A percentile compares a stretch with the other conserved stretches of the same genome.
These are phyloP conservation scores for Pilasporangium apinafurcum DNA, from an alignment of 352 stramenopile species.

Conservation along the genomic window DNA sequence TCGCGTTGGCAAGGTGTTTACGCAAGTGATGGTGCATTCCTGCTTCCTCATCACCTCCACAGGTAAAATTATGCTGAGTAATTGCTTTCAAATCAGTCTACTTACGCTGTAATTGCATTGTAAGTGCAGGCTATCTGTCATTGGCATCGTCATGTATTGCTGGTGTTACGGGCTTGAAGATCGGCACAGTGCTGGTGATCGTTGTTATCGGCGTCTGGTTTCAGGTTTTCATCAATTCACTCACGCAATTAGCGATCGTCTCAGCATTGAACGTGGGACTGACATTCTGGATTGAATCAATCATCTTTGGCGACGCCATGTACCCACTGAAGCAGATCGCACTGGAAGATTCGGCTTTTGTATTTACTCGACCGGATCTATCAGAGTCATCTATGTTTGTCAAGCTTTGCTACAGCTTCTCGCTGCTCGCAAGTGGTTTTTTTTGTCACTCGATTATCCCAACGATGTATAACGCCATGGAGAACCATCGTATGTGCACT, in stretches of 20 bases:
- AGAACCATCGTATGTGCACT: slow-evolving; percentile 43
- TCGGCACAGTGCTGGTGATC: slow-evolving; percentile 46
- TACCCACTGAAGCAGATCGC: slow-evolving; percentile 77
- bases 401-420: slow-evolving; percentile 73
- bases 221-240: slow-evolving; percentile 61
- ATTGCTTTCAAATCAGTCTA: too few relatives aligned
- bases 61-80: slow-evolving; percentile 5
- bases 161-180: slow-evolving; percentile 49
- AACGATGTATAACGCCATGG: slow-evolving; percentile 75
- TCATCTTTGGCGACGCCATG: slow-evolving; percentile 81
- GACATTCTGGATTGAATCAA: slow-evolving; percentile 70
- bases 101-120: neutral
- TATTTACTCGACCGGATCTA: slow-evolving; percentile 62
- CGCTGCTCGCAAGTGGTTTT: slow-evolving; percentile 52
- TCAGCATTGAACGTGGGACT: slow-evolving; percentile 75
- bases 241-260: slow-evolving; percentile 45
- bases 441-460: slow-evolving; percentile 68
- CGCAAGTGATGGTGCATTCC: slow-evolving; percentile 37
- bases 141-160: slow-evolving; percentile 51
- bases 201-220: slow-evolving; percentile 47
- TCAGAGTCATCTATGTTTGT: slow-evolving; percentile 35
- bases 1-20: slow-evolving; percentile 25
- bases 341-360: slow-evolving; percentile 46
- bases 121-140: slow-evolving; percentile 35
- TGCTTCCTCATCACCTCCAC: slow-evolving; percentile 59